Evolutionary conservation across 1,284 basidiomycete species (phyloP), one percentile per base, ranked within the genome.

Genomic region (Thecaphora thlaspeos): DNA sequence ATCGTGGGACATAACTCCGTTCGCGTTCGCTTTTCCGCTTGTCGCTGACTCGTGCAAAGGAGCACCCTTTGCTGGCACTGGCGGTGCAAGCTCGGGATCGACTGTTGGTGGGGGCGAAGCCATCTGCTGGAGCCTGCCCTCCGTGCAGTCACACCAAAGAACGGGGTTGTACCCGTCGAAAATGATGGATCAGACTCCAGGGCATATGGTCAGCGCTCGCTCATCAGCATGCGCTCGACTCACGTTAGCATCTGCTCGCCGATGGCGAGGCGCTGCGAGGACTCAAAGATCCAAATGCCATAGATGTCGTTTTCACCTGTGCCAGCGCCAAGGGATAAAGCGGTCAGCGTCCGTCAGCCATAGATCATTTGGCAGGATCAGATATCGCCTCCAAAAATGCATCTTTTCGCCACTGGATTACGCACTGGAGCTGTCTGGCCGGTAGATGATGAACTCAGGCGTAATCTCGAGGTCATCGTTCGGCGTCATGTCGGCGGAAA

Each of bases 231-330:
- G n/a, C 26, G 26, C 5, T 5, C 26, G 26, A 28, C 26, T 28
- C 26, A 28, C 26, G 26, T 11, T 7, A 75, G 47, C 74, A 80
- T 71, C 42, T 62, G 54, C 21, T 74, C 51, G 14, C 79, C 84
- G 74, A 91, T 82, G 22, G 84, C 83, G 70, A 87, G 86, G 39
- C 88, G 82, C 30, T 86, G 84, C 49, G 86, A 85, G 15, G 84
- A 84, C 28, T 87, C 83, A 68, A 85, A 86, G 76, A 87, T 87
- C 90, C 90, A 92, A 10, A 91, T 80, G 2, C 89, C 89, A 55
- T 88, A 83, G 2, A 85, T 87, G 23, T 77, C 70, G 28, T 76
- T 77, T 54, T 63, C 47, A 30, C 23, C 46, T 21, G 34, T 61
- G 41, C 26, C 5, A 11, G 11, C 7, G 11, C 26, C 7, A 28